Evolutionary conservation across 495 filamentous ascomycete species (phyloP).

Genomic region (Beverwykella pulmonaria): DNA sequence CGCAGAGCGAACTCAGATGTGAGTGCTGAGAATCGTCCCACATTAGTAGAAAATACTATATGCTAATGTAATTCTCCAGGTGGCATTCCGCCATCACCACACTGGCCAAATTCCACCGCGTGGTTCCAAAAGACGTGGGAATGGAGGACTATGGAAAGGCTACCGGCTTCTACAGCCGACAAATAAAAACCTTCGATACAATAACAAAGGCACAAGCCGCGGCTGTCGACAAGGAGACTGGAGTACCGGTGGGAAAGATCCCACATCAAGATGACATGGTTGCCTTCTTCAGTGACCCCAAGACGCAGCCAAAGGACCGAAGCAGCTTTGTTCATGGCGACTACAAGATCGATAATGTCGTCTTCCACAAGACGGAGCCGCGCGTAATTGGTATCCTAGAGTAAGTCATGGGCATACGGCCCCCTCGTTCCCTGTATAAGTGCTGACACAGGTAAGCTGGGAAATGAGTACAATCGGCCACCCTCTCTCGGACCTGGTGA

Average conservation of each 20-base stretch:
- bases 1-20: conserved; percentile 70
- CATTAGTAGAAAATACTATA: background rate
- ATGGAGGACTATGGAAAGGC: conserved; percentile 73
- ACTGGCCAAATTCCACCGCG: conserved; percentile 81
- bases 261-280: conserved; percentile 81
- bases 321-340: conserved; percentile 87
- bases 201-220: conserved; percentile 78
- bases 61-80: conserved; percentile 17
- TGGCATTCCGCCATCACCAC: conserved; percentile 85
- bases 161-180: conserved; percentile 81
- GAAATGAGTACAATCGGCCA: conserved; percentile 97
- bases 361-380: conserved; percentile 88
- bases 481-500: conserved; percentile 83
- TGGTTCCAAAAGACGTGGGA: conserved; percentile 66
- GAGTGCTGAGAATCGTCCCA: background rate
- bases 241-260: conserved; percentile 74
- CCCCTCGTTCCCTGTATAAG: background rate
- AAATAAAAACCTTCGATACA: conserved; percentile 76
- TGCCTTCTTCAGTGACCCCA: conserved; percentile 69
- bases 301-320: conserved; percentile 73
- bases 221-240: conserved; percentile 73
- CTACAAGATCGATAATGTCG: conserved; percentile 97
- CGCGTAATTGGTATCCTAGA: conserved; percentile 91
- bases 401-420: conserved; percentile 49
- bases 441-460: conserved; percentile 58